Percentiles rank a stretch among this genome's conserved stretches.
phyloP scores from a whole-genome alignment of 805 yeast genomes.

The Teunomyces lycoperdinae region DNA sequence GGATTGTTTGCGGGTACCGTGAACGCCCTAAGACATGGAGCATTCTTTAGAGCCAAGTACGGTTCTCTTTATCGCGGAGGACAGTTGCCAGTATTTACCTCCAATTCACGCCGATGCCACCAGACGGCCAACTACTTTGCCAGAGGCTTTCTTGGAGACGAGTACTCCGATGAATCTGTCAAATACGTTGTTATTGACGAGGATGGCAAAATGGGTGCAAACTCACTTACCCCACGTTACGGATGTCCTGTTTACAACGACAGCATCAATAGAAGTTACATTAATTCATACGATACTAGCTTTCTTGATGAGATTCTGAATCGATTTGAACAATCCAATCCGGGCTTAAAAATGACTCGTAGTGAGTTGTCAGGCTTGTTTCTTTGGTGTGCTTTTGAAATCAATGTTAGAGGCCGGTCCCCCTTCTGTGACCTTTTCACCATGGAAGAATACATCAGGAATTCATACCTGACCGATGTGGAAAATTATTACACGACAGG shows the following conservation, averaged over 20 bases:
- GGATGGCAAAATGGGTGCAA: conserved; percentile 23
- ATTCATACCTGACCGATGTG: conserved; percentile 60
- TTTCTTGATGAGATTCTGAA: conserved; percentile 53
- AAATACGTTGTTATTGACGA: conserved; percentile 47
- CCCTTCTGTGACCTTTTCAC: conserved; percentile 68
- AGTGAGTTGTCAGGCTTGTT: conserved; percentile 54
- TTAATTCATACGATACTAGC: conserved; percentile 27
- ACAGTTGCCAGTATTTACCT: conserved; percentile 50
- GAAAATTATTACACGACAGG: conserved; percentile 60
- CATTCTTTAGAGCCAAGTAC: conserved; percentile 48
- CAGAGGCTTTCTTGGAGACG: conserved; percentile 54
- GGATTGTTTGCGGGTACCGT: conserved; percentile 52
- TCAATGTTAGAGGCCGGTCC: conserved; percentile 66
- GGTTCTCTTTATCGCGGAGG: conserved; percentile 39
- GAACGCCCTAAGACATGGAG: conserved; percentile 50
- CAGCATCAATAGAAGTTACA: conserved; percentile 1
- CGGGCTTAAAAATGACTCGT: conserved; percentile 49
- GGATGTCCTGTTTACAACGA: conserved; percentile 19
- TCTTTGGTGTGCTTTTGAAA: conserved; percentile 70
- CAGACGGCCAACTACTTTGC: conserved; percentile 56
- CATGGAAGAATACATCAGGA: conserved; percentile 60
- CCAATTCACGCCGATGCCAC: conserved; percentile 54
- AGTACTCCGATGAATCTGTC: conserved; percentile 29
- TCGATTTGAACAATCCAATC: conserved; percentile 54
- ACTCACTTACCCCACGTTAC: conserved; percentile 27